phyloP scores from a whole-genome alignment of 2,329 filamentous ascomycete species.

The Trichoderma atrobrunneum region DNA sequence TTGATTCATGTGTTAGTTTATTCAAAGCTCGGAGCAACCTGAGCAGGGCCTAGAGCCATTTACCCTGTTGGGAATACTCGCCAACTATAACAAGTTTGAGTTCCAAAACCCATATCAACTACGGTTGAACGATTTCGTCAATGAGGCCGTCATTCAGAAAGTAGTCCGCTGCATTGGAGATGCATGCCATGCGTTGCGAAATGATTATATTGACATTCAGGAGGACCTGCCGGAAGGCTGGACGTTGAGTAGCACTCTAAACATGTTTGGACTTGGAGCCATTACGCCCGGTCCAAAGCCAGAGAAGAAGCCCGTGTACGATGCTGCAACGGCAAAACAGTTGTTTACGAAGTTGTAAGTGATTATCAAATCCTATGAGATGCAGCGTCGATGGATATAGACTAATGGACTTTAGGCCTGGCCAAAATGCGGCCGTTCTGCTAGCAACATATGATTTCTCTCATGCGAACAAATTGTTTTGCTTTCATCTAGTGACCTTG shows the following conservation, averaged over 20 bases:
- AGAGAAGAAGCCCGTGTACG: slow-evolving; percentile 56
- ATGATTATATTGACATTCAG: slow-evolving; percentile 79
- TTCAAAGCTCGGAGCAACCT: slow-evolving; percentile 71
- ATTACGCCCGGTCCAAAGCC: slow-evolving; percentile 68
- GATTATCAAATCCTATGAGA: neutral
- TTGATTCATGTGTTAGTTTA: slow-evolving; percentile 52
- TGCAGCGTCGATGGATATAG: slow-evolving; percentile 18
- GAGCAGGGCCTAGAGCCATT: slow-evolving; percentile 70
- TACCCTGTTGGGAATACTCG: slow-evolving; percentile 77
- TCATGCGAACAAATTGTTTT: slow-evolving; percentile 93
- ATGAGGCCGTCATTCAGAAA: slow-evolving; percentile 80
- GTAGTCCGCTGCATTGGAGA: slow-evolving; percentile 74
- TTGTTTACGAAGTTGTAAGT: slow-evolving; percentile 73
- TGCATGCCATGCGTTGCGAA: slow-evolving; percentile 65
- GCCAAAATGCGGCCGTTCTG: slow-evolving; percentile 73
- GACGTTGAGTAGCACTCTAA: slow-evolving; percentile 76
- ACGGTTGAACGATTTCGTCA: slow-evolving; percentile 91
- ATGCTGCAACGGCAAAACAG: slow-evolving; percentile 76
- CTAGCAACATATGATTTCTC: slow-evolving; percentile 90
- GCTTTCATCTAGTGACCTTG: slow-evolving; percentile 72
- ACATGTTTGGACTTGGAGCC: slow-evolving; percentile 77
- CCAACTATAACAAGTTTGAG: slow-evolving; percentile 99
- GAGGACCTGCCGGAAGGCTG: slow-evolving; percentile 90
- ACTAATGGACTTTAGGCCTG: slow-evolving; percentile 56
- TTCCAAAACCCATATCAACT: slow-evolving; percentile 95